Conservation (phyloP, 2,329 filamentous ascomycete species). For the Curvularia sp. region DNA sequence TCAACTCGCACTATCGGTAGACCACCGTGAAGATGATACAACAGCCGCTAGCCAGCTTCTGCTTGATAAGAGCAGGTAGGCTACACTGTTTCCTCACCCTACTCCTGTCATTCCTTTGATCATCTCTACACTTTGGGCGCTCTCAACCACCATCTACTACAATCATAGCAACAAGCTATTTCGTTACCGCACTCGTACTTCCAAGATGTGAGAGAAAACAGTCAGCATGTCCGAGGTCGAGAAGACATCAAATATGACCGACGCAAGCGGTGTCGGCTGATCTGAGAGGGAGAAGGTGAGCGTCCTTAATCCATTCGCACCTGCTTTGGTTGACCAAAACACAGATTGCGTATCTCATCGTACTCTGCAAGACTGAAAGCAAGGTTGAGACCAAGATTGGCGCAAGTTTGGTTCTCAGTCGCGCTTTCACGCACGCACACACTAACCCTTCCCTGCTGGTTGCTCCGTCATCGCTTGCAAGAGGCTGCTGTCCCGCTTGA, state of each 20-base stretch:
- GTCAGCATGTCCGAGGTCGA: slow-evolving; percentile 14
- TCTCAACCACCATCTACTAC: not conserved
- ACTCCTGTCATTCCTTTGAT: not conserved
- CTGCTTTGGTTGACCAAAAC: slow-evolving; percentile 5
- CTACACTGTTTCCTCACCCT: not conserved
- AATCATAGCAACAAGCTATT: not conserved
- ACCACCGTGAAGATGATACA: slow-evolving; percentile 4
- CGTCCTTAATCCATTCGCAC: not conserved
- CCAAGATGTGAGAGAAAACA: not conserved
- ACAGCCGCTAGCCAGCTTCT: not conserved
- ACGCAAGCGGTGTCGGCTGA: slow-evolving; percentile 28
- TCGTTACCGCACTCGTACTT: not conserved
- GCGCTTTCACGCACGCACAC: not conserved
- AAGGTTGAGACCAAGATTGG: slow-evolving; percentile 28
- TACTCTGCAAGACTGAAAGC: slow-evolving; percentile 29
- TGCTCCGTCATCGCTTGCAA: slow-evolving; percentile 37
- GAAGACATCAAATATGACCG: slow-evolving; percentile 18
- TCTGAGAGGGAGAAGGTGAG: slow-evolving; percentile 33
- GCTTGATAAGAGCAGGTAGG: not conserved
- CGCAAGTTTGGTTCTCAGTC: slow-evolving; percentile 11
- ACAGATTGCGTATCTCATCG: slow-evolving; percentile 32
- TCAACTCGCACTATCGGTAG: not conserved
- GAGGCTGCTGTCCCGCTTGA: slow-evolving; percentile 37
- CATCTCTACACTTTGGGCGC: not conserved
- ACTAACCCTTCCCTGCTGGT: slow-evolving; percentile 25